A percentile compares a stretch with the other conserved stretches of the same genome.
These are phyloP conservation scores for Cyclocybe aegerita DNA, from an alignment of 768 basidiomycete species.

Conservation along the genomic window DNA sequence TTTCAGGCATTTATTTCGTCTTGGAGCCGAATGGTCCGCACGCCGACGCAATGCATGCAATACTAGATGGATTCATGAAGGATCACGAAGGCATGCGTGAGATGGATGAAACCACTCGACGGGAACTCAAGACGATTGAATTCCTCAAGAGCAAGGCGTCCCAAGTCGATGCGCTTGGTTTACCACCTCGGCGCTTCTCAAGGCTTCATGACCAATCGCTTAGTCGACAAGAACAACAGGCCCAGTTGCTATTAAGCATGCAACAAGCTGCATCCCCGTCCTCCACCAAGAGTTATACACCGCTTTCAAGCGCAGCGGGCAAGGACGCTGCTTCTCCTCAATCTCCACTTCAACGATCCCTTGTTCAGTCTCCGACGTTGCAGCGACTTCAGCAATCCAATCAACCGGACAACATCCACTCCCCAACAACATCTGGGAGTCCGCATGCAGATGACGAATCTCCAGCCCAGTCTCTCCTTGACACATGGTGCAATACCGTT, in stretches of 20 bases:
- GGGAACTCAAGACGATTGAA: constrained; percentile 84
- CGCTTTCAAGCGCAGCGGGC: constrained; percentile 21
- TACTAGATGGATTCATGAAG: constrained; percentile 75
- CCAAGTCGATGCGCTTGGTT: constrained; percentile 42
- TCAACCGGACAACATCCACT: constrained; percentile 46
- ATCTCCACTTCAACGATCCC: constrained; percentile 30
- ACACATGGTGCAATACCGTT: constrained; percentile 85
- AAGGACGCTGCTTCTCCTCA: constrained; percentile 20
- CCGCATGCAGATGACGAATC: constrained; percentile 74
- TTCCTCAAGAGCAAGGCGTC: constrained; percentile 72
- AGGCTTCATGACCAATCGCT: constrained; percentile 24
- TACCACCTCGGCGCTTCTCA: constrained; percentile 23
- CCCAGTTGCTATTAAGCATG: constrained; percentile 50
- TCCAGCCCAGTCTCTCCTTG: constrained; percentile 73
- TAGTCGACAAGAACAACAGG: constrained; percentile 40
- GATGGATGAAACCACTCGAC: constrained; percentile 78
- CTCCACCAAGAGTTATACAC: constrained; percentile 29
- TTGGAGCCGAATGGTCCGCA: constrained; percentile 74
- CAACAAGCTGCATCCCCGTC: constrained; percentile 39
- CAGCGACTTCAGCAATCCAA: constrained; percentile 57
- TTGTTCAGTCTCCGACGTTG: constrained; percentile 52
- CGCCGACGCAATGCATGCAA: constrained; percentile 70
- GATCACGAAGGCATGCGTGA: constrained; percentile 66
- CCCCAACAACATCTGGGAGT: constrained; percentile 68
- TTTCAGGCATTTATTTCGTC: constrained; percentile 83